A percentile compares a stretch with the other conserved stretches of the same genome.
These are phyloP conservation scores for Agrocybe pediades DNA, from an alignment of 768 basidiomycete species.

Conservation along the genomic window DNA sequence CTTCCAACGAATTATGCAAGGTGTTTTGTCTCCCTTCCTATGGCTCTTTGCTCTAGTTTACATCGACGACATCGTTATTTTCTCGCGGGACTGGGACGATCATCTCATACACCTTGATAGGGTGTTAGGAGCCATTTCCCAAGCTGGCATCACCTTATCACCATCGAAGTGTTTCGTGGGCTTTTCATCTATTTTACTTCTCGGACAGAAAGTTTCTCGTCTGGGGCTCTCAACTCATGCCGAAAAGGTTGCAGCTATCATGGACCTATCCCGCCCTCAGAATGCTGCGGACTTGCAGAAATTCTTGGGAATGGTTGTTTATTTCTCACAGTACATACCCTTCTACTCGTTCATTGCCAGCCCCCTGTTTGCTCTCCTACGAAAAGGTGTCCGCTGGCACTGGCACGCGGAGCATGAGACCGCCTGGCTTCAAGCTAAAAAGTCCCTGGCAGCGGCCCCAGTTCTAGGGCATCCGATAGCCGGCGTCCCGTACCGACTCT, in stretches of 20 bases:
- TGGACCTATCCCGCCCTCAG: constrained; percentile 22
- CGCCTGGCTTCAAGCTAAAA: background rate
- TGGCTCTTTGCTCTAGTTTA: constrained; percentile 43
- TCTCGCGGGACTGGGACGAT: constrained; percentile 25
- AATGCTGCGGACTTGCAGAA: constrained; percentile 25
- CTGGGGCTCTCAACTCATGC: constrained; percentile 34
- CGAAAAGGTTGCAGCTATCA: constrained; percentile 34
- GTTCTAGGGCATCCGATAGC: background rate
- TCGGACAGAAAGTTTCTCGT: constrained; percentile 9
- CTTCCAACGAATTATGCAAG: constrained; percentile 44
- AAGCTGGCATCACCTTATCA: constrained; percentile 30
- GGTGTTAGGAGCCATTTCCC: constrained; percentile 26
- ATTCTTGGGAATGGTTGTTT: constrained; percentile 12
- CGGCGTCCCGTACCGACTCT: constrained; percentile 30
- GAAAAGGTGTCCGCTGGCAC: background rate
- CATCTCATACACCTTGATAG: constrained; percentile 31
- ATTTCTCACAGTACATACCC: constrained; percentile 1
- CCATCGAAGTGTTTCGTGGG: constrained; percentile 32
- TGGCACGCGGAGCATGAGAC: background rate
- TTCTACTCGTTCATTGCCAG: background rate
- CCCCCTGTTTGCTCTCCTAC: background rate
- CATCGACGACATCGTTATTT: constrained; percentile 44
- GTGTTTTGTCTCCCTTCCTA: constrained; percentile 32
- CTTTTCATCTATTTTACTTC: constrained; percentile 26
- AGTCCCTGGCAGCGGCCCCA: background rate